Evolutionary conservation across 2,329 filamentous ascomycete genomes (phyloP).

Genomic region (Ampelomyces quisqualis): DNA sequence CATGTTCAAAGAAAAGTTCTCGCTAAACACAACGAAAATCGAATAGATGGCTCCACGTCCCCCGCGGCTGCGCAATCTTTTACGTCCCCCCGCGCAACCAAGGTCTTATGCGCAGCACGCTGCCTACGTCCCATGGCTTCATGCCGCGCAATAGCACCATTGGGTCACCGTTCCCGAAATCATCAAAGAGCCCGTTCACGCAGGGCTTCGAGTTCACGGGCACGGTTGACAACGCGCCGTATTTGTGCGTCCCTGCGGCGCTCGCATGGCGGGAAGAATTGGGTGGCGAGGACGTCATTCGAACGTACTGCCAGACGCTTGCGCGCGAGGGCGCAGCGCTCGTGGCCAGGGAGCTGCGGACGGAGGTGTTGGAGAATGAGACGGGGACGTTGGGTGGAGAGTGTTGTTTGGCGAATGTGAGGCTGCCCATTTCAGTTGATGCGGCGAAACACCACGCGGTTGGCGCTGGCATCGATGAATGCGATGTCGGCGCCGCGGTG

Average conservation of each 20-base stretch:
- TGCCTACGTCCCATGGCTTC: slow-evolving; percentile 83
- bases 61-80: slow-evolving; percentile 77
- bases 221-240: slow-evolving; percentile 71
- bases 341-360: slow-evolving; percentile 65
- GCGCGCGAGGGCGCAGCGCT: slow-evolving; percentile 63
- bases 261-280: slow-evolving; percentile 69
- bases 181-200: too few species aligned
- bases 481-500: slow-evolving; percentile 30
- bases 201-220: slow-evolving; percentile 79
- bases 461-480: slow-evolving; percentile 19
- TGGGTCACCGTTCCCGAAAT: slow-evolving; percentile 26
- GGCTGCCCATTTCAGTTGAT: slow-evolving; percentile 62
- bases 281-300: slow-evolving; percentile 72
- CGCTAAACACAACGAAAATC: neutral
- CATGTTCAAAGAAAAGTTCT: neutral
- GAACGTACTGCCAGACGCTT: slow-evolving; percentile 62
- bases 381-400: slow-evolving; percentile 61
- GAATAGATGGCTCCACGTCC: slow-evolving; percentile 74
- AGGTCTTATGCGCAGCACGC: slow-evolving; percentile 66
- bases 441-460: slow-evolving; percentile 27
- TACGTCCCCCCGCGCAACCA: slow-evolving; percentile 79
- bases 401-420: slow-evolving; percentile 72
- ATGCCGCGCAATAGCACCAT: slow-evolving; percentile 45
- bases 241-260: slow-evolving; percentile 69
- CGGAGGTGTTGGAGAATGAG: slow-evolving; percentile 69